Evolutionary conservation across 2,329 filamentous ascomycete genomes (phyloP).

Genomic region (Aspergillus sp.): DNA sequence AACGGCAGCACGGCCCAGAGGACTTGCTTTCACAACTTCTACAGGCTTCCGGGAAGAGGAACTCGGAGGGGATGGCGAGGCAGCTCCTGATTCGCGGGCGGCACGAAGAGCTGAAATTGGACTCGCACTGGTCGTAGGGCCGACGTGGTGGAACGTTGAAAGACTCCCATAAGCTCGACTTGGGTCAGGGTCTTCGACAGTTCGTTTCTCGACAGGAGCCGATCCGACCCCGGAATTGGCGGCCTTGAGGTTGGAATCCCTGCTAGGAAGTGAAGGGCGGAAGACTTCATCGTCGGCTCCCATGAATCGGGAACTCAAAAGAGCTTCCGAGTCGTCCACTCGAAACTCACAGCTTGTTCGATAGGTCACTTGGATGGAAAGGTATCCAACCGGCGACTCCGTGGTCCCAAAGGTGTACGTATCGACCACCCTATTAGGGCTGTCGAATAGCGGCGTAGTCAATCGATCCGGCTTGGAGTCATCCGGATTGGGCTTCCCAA

Average conservation of each 20-base stretch:
- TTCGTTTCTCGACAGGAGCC: constrained; percentile 64
- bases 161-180: constrained; percentile 86
- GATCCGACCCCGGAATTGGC: constrained; percentile 66
- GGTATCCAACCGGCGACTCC: constrained; percentile 80
- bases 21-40: constrained; percentile 37
- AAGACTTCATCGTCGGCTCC: constrained; percentile 87
- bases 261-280: constrained; percentile 70
- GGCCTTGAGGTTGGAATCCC: constrained; percentile 38
- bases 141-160: constrained; percentile 82
- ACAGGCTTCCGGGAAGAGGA: constrained; percentile 54
- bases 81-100: constrained; percentile 57
- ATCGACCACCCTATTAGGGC: constrained; percentile 65
- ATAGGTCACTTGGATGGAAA: constrained; percentile 80
- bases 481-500: constrained; percentile 55
- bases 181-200: constrained; percentile 57
- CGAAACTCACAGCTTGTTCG: constrained; percentile 87
- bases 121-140: constrained; percentile 74
- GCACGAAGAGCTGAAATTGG: constrained; percentile 81
- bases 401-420: constrained; percentile 80
- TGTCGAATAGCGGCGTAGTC: constrained; percentile 68
- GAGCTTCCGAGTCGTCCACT: constrained; percentile 85
- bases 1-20: constrained; percentile 34
- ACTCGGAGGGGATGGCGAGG: constrained; percentile 53
- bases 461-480: constrained; percentile 67
- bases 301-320: constrained; percentile 91